phyloP scores from a whole-genome alignment of 2,329 filamentous ascomycete genomes.

The Pyrenophora seminiperda region DNA sequence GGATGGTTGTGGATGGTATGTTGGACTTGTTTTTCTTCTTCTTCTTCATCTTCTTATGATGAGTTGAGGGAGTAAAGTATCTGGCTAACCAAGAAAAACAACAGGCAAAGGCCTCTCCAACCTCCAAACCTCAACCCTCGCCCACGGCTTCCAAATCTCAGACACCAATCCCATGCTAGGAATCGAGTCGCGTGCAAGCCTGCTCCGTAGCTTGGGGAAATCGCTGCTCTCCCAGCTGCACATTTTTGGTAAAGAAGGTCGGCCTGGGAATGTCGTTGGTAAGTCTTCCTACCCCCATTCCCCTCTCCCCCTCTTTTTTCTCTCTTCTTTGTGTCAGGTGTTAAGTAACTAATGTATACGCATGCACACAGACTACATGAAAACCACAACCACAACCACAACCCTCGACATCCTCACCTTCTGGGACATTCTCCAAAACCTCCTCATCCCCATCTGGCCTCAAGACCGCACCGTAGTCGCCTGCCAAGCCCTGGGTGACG shows the following conservation, averaged over 20 bases:
- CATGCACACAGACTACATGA: slow-evolving; percentile 20
- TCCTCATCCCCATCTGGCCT: slow-evolving; percentile 86
- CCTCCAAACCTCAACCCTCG: slow-evolving; percentile 73
- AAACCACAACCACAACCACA: slow-evolving; percentile 18
- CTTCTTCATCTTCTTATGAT: too few relatives aligned
- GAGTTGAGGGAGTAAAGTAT: too few relatives aligned
- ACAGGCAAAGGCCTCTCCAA: slow-evolving; percentile 66
- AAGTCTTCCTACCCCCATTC: slow-evolving; percentile 36
- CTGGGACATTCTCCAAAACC: slow-evolving; percentile 86
- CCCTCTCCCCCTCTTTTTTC: neutral
- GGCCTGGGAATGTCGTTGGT: slow-evolving; percentile 93
- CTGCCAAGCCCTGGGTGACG: slow-evolving; percentile 82
- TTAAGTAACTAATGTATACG: too few relatives aligned
- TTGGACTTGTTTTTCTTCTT: too few relatives aligned
- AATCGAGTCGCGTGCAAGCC: slow-evolving; percentile 77
- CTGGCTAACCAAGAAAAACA: too few relatives aligned
- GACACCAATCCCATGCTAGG: slow-evolving; percentile 76
- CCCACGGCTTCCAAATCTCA: slow-evolving; percentile 79
- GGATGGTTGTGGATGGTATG: slow-evolving; percentile 66
- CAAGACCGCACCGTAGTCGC: slow-evolving; percentile 81
- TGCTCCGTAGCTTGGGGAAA: slow-evolving; percentile 74
- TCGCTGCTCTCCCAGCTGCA: slow-evolving; percentile 73
- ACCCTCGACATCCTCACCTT: slow-evolving; percentile 75
- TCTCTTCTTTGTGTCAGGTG: too few relatives aligned
- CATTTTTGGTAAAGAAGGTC: slow-evolving; percentile 78